phyloP scores from a whole-genome alignment of 495 filamentous ascomycete genomes.

The Neurospora pannonica region DNA sequence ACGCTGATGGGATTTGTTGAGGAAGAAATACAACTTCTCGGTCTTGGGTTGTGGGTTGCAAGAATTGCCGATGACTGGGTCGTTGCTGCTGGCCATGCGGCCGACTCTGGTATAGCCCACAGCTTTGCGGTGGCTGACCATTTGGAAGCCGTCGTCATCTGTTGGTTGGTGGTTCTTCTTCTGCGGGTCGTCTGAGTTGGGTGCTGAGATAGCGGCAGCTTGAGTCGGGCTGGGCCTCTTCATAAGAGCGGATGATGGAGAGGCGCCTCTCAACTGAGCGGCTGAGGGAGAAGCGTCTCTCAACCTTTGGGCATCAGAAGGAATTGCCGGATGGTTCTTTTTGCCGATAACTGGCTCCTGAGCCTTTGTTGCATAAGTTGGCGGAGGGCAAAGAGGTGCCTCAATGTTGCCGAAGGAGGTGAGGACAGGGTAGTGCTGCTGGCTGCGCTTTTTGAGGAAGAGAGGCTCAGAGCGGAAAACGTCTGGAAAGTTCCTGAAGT shows the following conservation, averaged over 20 bases:
- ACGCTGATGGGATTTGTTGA: slow-evolving; percentile 24
- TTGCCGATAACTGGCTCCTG: not conserved
- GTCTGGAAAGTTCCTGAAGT: slow-evolving; percentile 20
- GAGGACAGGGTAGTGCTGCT: not conserved
- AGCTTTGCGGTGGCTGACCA: not conserved
- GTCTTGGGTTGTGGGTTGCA: slow-evolving; percentile 1
- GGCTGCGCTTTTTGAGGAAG: not conserved
- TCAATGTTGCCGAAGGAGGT: not conserved
- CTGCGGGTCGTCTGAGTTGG: not conserved
- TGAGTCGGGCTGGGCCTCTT: not conserved
- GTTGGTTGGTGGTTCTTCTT: not conserved
- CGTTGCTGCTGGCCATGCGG: not conserved
- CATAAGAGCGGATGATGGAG: not conserved
- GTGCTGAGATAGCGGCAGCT: not conserved
- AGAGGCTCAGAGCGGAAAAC: slow-evolving; percentile 30
- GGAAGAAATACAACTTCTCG: slow-evolving; percentile 10
- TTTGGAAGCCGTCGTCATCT: not conserved
- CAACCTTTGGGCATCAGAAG: not conserved
- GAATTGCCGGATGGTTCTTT: not conserved
- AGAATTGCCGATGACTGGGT: slow-evolving; percentile 15
- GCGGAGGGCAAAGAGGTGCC: not conserved
- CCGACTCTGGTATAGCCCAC: slow-evolving; percentile 12
- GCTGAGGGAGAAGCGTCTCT: not conserved
- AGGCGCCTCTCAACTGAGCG: not conserved
- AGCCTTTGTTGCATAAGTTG: not conserved